Conservation (phyloP, 2,329 filamentous ascomycete species). For the Helicocarpus griseus region DNA sequence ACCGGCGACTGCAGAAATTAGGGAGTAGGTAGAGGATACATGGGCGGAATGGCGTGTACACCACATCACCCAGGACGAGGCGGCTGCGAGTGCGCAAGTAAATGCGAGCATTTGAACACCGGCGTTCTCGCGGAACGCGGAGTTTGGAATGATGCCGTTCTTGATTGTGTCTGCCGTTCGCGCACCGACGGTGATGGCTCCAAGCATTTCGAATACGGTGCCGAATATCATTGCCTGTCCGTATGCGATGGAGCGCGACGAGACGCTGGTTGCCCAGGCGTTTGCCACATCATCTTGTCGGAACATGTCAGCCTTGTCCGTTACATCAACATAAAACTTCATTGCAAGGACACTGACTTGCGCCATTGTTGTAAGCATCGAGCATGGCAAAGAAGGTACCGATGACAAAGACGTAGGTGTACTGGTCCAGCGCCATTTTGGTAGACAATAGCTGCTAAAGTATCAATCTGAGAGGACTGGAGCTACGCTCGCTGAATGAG, state of each 20-base stretch:
- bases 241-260: slow-evolving; percentile 66
- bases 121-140: slow-evolving; percentile 50
- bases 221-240: slow-evolving; percentile 58
- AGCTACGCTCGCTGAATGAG: too few species aligned
- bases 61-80: slow-evolving; percentile 70
- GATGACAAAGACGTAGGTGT: slow-evolving; percentile 64
- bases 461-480: too few species aligned
- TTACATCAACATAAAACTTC: too few species aligned
- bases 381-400: slow-evolving; percentile 68
- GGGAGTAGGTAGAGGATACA: slow-evolving; percentile 63
- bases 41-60: slow-evolving; percentile 64
- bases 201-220: slow-evolving; percentile 58
- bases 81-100: slow-evolving; percentile 53
- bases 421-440: slow-evolving; percentile 52
- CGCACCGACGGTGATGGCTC: slow-evolving; percentile 57
- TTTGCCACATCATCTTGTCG: slow-evolving; percentile 69
- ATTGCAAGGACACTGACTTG: slow-evolving; percentile 46
- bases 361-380: slow-evolving; percentile 70
- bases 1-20: slow-evolving; percentile 59
- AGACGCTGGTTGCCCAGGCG: slow-evolving; percentile 71
- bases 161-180: slow-evolving; percentile 70
- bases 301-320: slow-evolving; percentile 1
- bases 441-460: slow-evolving; percentile 5
- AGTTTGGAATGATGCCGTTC: slow-evolving; percentile 60
- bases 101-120: slow-evolving; percentile 61